Base-by-base conservation (phyloP, 345 rosid species). In the Aurinia saxatilis region DNA sequence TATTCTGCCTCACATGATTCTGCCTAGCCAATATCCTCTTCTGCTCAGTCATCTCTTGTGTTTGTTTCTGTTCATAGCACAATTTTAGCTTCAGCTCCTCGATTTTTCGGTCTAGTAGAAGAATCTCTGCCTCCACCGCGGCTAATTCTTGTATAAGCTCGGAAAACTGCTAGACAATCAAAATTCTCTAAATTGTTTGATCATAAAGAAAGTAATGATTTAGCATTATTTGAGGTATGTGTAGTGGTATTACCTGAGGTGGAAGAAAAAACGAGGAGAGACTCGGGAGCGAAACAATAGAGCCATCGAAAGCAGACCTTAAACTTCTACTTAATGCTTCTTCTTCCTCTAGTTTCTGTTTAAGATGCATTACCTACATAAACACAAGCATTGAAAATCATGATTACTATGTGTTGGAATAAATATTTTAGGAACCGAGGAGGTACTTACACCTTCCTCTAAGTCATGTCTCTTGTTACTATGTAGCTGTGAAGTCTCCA, bases 111-210 rank as follows among this genome's bases (percentile, higher is more conserved):
- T 91, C 96, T n/a, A 88, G 74, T 81, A 78, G 70, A 25, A 75
- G 23, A 13, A 91, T 86, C 79, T 91, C 95, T 56, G 86, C 84
- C 68, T 91, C 95, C 40, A 82, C 92, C 66, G 64, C 52, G 17
- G 92, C 82, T 57, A 88, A 35, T 69, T 91, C 95, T 34, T 77
- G 55, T 13, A 91, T 76, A 31, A 88, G 80, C 44, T 68, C 76
- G 19, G 72, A 82, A 65, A 86, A 83, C 96, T 91, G 79, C 44
- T 23, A n/a, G 9, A 41, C 5, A 46, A 46, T 41, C 4, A 62
- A 17, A 16, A 2, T 4, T 25, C 10, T 9, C 6, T 30, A 27
- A 6, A 12, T 13, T 35, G 14, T 21, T 55, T 17, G 37, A 21
- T 23, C 52, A 33, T 4, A 12, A 17, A 30, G 35, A 46, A 10